These are phyloP conservation scores for Boletus barrowsii DNA, from an alignment of 768 basidiomycete genomes.

Conservation along the genomic window DNA sequence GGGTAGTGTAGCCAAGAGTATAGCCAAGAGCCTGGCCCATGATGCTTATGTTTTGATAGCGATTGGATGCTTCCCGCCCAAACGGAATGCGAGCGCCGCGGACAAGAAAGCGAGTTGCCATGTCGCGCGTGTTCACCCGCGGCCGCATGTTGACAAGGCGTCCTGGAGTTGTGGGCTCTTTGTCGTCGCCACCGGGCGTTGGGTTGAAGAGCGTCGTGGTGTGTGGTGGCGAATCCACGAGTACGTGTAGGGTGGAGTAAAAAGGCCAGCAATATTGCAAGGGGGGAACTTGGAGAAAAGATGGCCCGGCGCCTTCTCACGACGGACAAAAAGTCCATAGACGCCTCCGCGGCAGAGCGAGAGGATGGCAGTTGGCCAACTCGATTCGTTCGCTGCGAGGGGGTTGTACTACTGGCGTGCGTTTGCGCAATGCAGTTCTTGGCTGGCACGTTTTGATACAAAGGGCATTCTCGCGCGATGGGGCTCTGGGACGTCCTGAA, in stretches of 20 bases:
- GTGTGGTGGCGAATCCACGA: slow-evolving; percentile 13
- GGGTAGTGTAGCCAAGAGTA: background rate
- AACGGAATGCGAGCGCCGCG: slow-evolving; percentile 11
- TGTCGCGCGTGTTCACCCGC: slow-evolving; percentile 11
- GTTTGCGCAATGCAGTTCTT: slow-evolving; percentile 1
- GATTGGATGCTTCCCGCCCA: no score
- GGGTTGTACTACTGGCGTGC: background rate
- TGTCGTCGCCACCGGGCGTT: slow-evolving; percentile 3
- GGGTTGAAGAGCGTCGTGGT: background rate
- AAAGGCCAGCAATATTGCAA: background rate
- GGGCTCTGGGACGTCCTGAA: slow-evolving; percentile 3
- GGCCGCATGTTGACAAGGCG: slow-evolving; percentile 16
- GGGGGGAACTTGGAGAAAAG: background rate
- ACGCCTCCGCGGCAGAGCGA: slow-evolving; percentile 2
- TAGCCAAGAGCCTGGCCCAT: background rate
- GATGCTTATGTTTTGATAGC: no score
- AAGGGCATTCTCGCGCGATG: slow-evolving; percentile 6
- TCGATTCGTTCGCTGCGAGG: background rate
- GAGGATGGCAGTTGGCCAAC: slow-evolving; percentile 11
- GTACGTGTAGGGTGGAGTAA: background rate
- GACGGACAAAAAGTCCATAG: background rate
- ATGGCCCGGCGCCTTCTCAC: slow-evolving; percentile 9
- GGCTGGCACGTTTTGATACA: slow-evolving; percentile 20
- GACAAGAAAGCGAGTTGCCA: slow-evolving; percentile 5
- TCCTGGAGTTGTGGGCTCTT: background rate